phyloP scores from a whole-genome alignment of 2,329 filamentous ascomycete genomes.

The Cladosporium austrohemisphaericum region DNA sequence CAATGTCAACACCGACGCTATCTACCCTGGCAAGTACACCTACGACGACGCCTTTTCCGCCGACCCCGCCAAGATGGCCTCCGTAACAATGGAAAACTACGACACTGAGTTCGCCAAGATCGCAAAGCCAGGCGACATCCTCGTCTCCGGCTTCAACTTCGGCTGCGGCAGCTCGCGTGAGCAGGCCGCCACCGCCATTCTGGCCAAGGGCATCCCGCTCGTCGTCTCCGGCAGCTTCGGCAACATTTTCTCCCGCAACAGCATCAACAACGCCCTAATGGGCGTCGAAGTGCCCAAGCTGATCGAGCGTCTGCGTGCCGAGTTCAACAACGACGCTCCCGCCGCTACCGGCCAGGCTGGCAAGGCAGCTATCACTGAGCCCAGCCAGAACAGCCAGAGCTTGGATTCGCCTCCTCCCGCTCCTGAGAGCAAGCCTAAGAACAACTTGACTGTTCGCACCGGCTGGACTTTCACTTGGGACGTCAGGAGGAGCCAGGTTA shows the following conservation, averaged over 20 bases:
- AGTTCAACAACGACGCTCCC: conserved; percentile 31
- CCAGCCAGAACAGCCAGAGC: conserved; percentile 48
- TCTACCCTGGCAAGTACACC: conserved; percentile 88
- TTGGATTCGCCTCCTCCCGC: conserved; percentile 49
- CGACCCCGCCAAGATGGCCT: conserved; percentile 71
- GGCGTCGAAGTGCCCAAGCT: conserved; percentile 66
- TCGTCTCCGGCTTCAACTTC: conserved; percentile 86
- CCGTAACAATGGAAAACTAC: conserved; percentile 93
- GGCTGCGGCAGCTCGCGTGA: conserved; percentile 78
- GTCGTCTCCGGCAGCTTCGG: conserved; percentile 78
- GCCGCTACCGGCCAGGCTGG: conserved; percentile 21
- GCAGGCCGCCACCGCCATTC: conserved; percentile 81
- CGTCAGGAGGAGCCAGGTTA: conserved; percentile 65
- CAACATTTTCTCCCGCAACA: conserved; percentile 77
- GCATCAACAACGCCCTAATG: conserved; percentile 76
- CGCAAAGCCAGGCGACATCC: conserved; percentile 68
- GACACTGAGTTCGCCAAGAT: conserved; percentile 65
- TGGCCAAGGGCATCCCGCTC: conserved; percentile 75
- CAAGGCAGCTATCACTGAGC: conserved; percentile 47
- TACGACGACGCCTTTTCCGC: conserved; percentile 84
- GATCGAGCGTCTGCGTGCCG: conserved; percentile 61
- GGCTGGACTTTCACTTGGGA: conserved; percentile 86
- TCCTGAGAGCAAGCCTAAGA: conserved; percentile 39
- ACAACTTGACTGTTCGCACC: conserved; percentile 65
- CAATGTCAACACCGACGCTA: conserved; percentile 88